Evolutionary conservation across 257 asterid genomes (phyloP), one percentile per base, ranked within the genome.

Genomic region (Forsythia suspensa): DNA sequence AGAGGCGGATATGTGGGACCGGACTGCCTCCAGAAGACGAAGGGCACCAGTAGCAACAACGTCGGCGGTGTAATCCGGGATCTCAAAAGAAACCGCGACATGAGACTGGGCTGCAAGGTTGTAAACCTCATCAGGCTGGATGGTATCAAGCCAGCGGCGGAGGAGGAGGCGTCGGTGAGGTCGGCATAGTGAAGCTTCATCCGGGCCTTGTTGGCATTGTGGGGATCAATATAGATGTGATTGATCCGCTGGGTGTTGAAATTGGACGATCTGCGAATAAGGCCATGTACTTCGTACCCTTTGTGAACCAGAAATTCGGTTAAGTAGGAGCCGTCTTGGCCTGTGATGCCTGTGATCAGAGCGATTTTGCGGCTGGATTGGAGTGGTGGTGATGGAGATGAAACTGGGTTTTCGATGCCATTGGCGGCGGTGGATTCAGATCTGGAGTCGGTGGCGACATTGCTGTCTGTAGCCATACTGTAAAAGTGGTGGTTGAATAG

Each of bases 141-240:
- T 92, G 36, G 79, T 86, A 76, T 95, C 99, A 75, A 93, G 89
- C 99, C 98, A 95, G 18, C 98, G 97, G 80, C 97, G 96, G 81
- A 95, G 97, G 99, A 95, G 79, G 97, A 92, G 80, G 98, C 99
- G 89, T 93, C 99, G 81, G 90, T 76, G 85, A 95, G 96, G 87
- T 95, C 99, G 66, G 97, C 98, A 70, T 93, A 95, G 82, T 95
- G 99, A 84, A 93, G 98, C 90, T 95, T 94, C 97, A 95, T 95
- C 2, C 44, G 83, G 29, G 97, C 99, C 77, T 91, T 94, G 71
- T 79, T 78, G 79, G 95, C 86, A 83, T 94, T 94, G 95, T 96
- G 99, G 0, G 99, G 99, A 74, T 96, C 99, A 88, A 96, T 92
- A 87, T 96, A 96, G 87, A 92, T 83, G 92, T 96, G 98, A 82